Conservation (phyloP, 2,329 filamentous ascomycete species). For the Pestalotiopsis sp. region DNA sequence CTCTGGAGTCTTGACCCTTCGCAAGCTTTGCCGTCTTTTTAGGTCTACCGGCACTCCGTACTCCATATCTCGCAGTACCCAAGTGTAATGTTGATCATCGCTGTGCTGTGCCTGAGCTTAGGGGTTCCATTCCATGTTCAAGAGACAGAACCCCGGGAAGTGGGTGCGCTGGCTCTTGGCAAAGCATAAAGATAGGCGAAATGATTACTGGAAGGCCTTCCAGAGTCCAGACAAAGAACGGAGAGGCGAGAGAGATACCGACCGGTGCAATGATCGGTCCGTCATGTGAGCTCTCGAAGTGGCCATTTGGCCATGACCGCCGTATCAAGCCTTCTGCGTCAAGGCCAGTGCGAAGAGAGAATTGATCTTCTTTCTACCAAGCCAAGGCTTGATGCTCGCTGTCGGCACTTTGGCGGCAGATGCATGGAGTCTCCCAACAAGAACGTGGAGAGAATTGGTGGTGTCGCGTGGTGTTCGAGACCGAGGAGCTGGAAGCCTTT, state of each 20-base stretch:
- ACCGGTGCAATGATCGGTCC: slow-evolving; percentile 9
- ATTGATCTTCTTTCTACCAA: background rate
- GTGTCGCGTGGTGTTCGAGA: background rate
- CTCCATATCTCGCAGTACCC: background rate
- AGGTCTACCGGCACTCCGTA: too few species aligned
- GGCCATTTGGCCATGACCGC: background rate
- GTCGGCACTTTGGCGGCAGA: background rate
- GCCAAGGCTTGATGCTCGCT: background rate
- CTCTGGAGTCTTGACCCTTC: background rate
- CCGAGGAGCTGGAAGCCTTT: background rate
- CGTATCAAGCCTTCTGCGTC: background rate
- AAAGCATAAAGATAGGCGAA: background rate
- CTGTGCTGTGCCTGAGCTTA: background rate
- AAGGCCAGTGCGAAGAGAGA: background rate
- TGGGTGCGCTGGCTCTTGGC: slow-evolving; percentile 4
- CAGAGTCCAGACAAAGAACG: background rate
- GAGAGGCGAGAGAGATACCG: background rate
- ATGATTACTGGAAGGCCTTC: background rate
- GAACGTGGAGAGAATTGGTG: background rate
- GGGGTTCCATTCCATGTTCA: background rate
- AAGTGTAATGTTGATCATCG: background rate
- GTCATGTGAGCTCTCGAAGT: background rate
- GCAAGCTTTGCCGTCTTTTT: too few species aligned
- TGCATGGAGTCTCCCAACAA: background rate
- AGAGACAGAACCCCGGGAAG: background rate